Conservation (phyloP, 2,329 filamentous ascomycete genomes). For the Lasiodiplodia theobromae region DNA sequence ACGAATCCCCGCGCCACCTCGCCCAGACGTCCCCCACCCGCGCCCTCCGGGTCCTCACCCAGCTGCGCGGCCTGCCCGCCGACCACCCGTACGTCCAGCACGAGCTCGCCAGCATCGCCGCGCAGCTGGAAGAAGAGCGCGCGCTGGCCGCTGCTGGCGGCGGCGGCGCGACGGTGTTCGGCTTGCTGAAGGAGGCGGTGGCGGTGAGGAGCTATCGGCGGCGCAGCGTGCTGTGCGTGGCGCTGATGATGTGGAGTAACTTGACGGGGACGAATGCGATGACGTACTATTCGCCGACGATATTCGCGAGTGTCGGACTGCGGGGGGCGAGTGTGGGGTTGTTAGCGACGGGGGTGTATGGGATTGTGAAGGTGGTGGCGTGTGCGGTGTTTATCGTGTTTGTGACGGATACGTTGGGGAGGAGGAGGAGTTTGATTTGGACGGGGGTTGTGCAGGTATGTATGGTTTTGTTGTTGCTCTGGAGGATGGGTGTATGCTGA, state of each 20-base stretch:
- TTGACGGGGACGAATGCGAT: background rate
- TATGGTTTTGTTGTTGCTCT: background rate
- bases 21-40: conserved; percentile 44
- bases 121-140: conserved; percentile 61
- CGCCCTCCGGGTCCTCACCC: conserved; percentile 46
- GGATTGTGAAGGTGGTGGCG: too few relatives aligned
- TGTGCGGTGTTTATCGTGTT: conserved; percentile 4
- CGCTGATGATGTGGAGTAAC: conserved; percentile 29
- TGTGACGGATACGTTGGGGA: background rate
- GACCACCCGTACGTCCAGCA: conserved; percentile 55
- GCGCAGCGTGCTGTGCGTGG: conserved; percentile 45
- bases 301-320: background rate
- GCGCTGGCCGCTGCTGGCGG: conserved; percentile 57
- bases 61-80: conserved; percentile 46
- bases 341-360: too few relatives aligned
- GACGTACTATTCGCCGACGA: conserved; percentile 1
- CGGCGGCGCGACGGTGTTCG: too few relatives aligned
- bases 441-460: background rate
- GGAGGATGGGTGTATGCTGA: background rate
- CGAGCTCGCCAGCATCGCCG: conserved; percentile 59
- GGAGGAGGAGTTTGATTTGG: background rate
- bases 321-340: too few relatives aligned
- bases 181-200: conserved; percentile 16
- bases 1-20: conserved; percentile 45
- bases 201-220: conserved; percentile 38